Percentiles rank a stretch among this genome's conserved stretches.
phyloP scores from a whole-genome alignment of 2,329 filamentous ascomycete species.

The Fusarium clavum region DNA sequence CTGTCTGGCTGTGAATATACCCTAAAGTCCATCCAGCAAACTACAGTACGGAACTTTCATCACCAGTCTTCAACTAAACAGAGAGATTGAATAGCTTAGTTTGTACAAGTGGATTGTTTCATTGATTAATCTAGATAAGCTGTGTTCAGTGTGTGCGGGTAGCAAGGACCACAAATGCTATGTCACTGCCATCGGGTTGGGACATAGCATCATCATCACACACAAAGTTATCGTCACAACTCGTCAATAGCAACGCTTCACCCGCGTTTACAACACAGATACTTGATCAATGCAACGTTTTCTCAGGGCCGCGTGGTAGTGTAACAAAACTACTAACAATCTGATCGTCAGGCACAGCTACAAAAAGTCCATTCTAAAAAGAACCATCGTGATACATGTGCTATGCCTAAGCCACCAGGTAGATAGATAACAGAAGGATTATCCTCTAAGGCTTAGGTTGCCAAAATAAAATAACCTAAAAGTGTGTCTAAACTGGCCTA shows the following conservation, averaged over 20 bases:
- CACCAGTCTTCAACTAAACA: neutral
- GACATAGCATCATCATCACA: neutral
- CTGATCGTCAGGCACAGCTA: slow-evolving; percentile 25
- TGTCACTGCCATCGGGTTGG: no score
- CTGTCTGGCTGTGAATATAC: neutral
- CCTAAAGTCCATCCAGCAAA: neutral
- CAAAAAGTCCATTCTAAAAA: neutral
- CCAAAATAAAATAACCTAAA: no score
- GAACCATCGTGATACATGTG: slow-evolving; percentile 2
- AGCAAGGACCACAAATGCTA: neutral
- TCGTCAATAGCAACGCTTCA: neutral
- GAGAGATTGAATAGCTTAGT: neutral
- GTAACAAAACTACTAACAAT: slow-evolving; percentile 11
- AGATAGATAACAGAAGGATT: no score
- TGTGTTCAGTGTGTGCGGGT: neutral
- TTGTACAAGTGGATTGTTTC: neutral
- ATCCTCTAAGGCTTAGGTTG: no score
- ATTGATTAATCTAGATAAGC: neutral
- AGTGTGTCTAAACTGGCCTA: no score
- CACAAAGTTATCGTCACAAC: neutral
- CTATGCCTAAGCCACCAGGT: neutral
- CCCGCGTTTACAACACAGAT: neutral
- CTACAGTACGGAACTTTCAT: neutral
- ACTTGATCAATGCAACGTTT: slow-evolving; percentile 25
- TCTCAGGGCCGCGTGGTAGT: slow-evolving; percentile 17